A percentile compares a stretch with the other conserved stretches of the same genome.
Conservation (phyloP, 306 rosid genomes). For the Astragalus glycyphyllos region DNA sequence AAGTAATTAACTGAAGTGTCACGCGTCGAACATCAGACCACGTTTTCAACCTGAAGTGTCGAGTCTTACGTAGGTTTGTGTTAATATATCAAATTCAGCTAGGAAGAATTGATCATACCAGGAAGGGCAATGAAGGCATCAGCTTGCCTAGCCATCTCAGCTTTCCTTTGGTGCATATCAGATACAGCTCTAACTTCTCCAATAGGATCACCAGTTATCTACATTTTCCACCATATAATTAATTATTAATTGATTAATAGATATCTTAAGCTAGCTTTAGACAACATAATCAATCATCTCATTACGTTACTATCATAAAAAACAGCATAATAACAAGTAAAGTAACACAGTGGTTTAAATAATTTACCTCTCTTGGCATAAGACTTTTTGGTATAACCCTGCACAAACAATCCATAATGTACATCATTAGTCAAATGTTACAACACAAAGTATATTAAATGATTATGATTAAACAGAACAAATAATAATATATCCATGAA, state of each 20-base stretch:
- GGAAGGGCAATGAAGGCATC: constrained; percentile 99
- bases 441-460: neutral
- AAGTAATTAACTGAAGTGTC: too few relatives aligned
- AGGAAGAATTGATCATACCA: constrained; percentile 48
- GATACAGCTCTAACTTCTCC: constrained; percentile 95
- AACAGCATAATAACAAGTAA: neutral
- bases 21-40: too few relatives aligned
- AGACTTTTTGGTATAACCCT: constrained; percentile 90
- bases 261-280: neutral
- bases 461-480: neutral
- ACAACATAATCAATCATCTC: constrained; percentile 1
- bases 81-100: too few relatives aligned
- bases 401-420: constrained; percentile 46
- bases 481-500: constrained; percentile 23
- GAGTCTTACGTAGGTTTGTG: too few relatives aligned
- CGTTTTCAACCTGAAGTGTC: too few relatives aligned
- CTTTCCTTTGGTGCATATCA: constrained; percentile 98
- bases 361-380: constrained; percentile 90
- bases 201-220: constrained; percentile 92
- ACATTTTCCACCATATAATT: constrained; percentile 55
- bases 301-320: neutral
- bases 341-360: neutral
- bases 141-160: constrained; percentile 98
- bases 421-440: constrained; percentile 36
- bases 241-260: neutral